Conservation (phyloP, 2,329 filamentous ascomycete genomes). For the Gremmenia infestans region DNA sequence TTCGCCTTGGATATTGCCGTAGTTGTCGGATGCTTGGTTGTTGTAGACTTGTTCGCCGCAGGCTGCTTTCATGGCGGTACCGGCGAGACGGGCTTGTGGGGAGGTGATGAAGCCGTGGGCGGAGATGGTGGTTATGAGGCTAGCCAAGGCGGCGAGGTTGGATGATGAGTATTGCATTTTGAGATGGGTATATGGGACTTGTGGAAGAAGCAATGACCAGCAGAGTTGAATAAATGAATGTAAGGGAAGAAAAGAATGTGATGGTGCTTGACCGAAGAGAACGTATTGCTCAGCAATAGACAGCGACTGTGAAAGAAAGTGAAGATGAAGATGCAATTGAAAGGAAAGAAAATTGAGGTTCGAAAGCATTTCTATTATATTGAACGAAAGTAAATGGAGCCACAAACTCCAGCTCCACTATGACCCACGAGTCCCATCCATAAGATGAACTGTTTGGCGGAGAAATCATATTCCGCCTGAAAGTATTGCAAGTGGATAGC, state of each 20-base stretch:
- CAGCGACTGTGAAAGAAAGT: slow-evolving; percentile 2
- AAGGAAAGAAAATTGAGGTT: not conserved
- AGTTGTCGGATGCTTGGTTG: slow-evolving; percentile 26
- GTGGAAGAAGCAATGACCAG: slow-evolving; percentile 13
- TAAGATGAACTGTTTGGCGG: too few species aligned
- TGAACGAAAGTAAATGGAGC: not conserved
- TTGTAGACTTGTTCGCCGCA: slow-evolving; percentile 41
- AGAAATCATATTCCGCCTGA: too few species aligned
- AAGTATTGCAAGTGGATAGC: too few species aligned
- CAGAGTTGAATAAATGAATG: slow-evolving; percentile 16
- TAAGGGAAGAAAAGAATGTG: slow-evolving; percentile 16
- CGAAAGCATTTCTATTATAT: slow-evolving; percentile 1
- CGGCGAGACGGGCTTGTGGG: slow-evolving; percentile 39
- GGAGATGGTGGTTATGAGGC: slow-evolving; percentile 37
- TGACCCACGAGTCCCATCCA: too few species aligned
- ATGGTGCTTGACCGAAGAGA: slow-evolving; percentile 17
- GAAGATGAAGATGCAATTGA: not conserved
- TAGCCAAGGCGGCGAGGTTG: slow-evolving; percentile 17
- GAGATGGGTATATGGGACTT: slow-evolving; percentile 1
- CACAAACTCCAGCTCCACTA: not conserved
- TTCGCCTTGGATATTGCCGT: slow-evolving; percentile 33
- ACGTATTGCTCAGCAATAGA: slow-evolving; percentile 19
- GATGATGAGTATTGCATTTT: slow-evolving; percentile 26
- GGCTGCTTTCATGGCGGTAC: slow-evolving; percentile 39
- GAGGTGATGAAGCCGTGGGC: slow-evolving; percentile 45